Evolutionary conservation across 352 stramenopile genomes (phyloP), one percentile per base, ranked within the genome.

Genomic region (Stramenopiles sp.): DNA sequence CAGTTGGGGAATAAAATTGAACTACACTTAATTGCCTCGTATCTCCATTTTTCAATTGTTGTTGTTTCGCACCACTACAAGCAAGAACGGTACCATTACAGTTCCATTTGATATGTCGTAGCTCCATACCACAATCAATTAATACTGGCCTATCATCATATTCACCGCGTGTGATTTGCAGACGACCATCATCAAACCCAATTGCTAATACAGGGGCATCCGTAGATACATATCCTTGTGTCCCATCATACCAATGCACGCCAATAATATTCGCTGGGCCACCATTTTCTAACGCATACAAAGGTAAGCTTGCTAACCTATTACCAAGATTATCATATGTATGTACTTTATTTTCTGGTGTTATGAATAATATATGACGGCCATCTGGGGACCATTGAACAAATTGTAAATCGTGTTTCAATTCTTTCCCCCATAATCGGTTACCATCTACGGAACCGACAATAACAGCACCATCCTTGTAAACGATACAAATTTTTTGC

Each of bases 401-500:
- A 79, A 93, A 93, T 13, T 84, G 85, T n/a, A 97, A 80, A 73
- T 92, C 85, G 7, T 89, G 90, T 80, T 93, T 92, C 82, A 97
- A 93, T 78, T 97, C 91, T 79, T 96, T 97, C 0, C 92, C 92
- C 92, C 93, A 97, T 0, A 97, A 85, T 0, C 92, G 86, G 80
- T 95, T 97, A 43, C 92, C 93, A 79, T 97, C 92, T 0, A 97
- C 92, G 20, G 87, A 94, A 6, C 92, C 92, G 13, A 97, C 92
- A 79, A 97, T 97, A 73, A 97, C 93, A 0, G 90, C 90, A 30
- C 92, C 91, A 83, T 97, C 92, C 78, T 94, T 91, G 82, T 97
- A 97, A 7, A 91, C 91, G 81, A 97, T 97, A 81, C 92, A 97
- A 79, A 97, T 97, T 84, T 95, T 95, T 82, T 95, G 86, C 0